These are phyloP conservation scores for Kodamaea neixiangensis DNA, from an alignment of 805 yeast species.

Conservation along the genomic window DNA sequence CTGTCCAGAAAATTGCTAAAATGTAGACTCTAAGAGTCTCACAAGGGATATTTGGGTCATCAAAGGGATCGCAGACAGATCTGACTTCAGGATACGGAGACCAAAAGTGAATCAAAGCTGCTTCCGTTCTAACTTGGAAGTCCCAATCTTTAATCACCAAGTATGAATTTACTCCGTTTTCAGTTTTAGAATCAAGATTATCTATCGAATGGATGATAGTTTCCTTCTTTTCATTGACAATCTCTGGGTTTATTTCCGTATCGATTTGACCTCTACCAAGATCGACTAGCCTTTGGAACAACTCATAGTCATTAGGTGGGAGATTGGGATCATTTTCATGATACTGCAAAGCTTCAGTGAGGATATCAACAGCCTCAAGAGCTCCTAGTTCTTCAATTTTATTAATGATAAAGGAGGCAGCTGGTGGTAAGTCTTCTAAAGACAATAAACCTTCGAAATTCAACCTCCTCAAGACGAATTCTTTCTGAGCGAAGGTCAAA, in stretches of 20 bases:
- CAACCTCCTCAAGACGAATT: conserved; percentile 28
- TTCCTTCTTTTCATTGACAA: not conserved
- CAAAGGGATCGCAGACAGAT: conserved; percentile 47
- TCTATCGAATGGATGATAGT: not conserved
- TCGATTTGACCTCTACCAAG: not conserved
- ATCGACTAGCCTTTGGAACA: conserved; percentile 24
- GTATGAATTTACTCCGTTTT: too few relatives aligned
- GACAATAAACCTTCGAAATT: conserved; percentile 25
- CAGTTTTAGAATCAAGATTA: too few relatives aligned
- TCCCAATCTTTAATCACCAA: conserved; percentile 28
- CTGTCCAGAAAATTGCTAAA: conserved; percentile 51
- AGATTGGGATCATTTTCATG: conserved; percentile 52
- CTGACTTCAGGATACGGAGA: conserved; percentile 44
- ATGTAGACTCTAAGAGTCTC: conserved; percentile 60
- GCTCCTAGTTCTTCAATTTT: conserved; percentile 31
- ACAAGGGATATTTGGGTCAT: conserved; percentile 49
- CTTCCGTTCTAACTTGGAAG: conserved; percentile 38
- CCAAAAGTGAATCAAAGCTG: conserved; percentile 38
- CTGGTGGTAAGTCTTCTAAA: conserved; percentile 32
- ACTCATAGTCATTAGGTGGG: conserved; percentile 36
- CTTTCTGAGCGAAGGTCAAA: conserved; percentile 28
- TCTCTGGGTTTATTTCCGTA: not conserved
- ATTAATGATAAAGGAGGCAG: conserved; percentile 28
- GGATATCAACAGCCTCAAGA: conserved; percentile 41
- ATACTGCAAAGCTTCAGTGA: conserved; percentile 38